phyloP scores from a whole-genome alignment of 2,329 filamentous ascomycete species.

The Neonectria coccinea region DNA sequence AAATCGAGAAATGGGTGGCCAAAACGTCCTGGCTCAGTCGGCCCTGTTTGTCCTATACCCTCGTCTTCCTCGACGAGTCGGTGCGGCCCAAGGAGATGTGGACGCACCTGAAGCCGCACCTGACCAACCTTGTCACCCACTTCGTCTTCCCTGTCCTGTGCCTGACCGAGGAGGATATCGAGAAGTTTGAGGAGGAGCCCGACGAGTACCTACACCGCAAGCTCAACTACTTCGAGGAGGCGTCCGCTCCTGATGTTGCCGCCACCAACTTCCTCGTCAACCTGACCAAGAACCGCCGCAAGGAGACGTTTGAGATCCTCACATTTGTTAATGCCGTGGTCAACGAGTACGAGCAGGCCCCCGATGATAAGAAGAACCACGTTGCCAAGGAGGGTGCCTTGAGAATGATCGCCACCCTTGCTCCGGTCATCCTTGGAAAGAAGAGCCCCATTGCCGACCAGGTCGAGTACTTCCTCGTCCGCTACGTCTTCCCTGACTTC shows the following conservation, averaged over 20 bases:
- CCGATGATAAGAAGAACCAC: slow-evolving; percentile 91
- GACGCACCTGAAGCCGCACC: slow-evolving; percentile 91
- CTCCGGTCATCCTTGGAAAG: slow-evolving; percentile 94
- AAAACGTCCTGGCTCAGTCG: slow-evolving; percentile 96
- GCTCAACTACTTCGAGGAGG: slow-evolving; percentile 97
- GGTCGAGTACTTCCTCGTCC: slow-evolving; percentile 98
- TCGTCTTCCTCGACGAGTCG: slow-evolving; percentile 96
- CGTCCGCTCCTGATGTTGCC: slow-evolving; percentile 92
- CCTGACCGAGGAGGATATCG: slow-evolving; percentile 89
- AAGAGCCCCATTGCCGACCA: slow-evolving; percentile 98
- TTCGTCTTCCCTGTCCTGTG: slow-evolving; percentile 96
- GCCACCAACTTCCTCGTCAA: slow-evolving; percentile 97
- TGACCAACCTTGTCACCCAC: slow-evolving; percentile 92
- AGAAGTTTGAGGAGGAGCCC: slow-evolving; percentile 93
- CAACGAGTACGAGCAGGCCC: slow-evolving; percentile 87
- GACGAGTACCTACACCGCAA: slow-evolving; percentile 98
- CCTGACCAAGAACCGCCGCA: slow-evolving; percentile 91
- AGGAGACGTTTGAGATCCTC: slow-evolving; percentile 94
- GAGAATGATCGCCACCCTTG: slow-evolving; percentile 95
- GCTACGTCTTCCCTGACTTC: slow-evolving; percentile 98
- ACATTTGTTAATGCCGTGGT: slow-evolving; percentile 96
- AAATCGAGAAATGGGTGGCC: slow-evolving; percentile 97
- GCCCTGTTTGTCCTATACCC: slow-evolving; percentile 90
- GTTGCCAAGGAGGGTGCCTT: slow-evolving; percentile 96
- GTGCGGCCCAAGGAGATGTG: slow-evolving; percentile 98